Conservation (phyloP, 805 yeast genomes). For the Myxozyma sirexii region DNA sequence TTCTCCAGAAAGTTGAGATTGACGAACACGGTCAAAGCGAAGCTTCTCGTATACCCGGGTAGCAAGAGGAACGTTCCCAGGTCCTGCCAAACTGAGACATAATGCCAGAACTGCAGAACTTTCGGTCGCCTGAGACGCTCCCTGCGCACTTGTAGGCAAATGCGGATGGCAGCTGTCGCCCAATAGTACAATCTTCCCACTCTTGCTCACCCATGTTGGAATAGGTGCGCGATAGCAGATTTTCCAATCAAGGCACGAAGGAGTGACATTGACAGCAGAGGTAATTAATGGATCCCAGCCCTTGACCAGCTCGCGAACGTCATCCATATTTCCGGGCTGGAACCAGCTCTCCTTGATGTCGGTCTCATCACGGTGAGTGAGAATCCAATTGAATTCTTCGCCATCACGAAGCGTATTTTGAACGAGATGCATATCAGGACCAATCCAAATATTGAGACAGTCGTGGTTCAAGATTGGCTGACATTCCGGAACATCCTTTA, state of each 20-base stretch:
- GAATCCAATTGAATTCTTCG: constrained; percentile 11
- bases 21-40: constrained; percentile 7
- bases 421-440: constrained; percentile 11
- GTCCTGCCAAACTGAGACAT: constrained; percentile 1
- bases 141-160: constrained; percentile 6
- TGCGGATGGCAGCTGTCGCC: constrained; percentile 11
- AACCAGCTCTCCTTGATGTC: constrained; percentile 11
- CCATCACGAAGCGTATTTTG: constrained; percentile 9
- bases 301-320: constrained; percentile 4
- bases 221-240: neutral
- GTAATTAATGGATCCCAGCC: constrained; percentile 5
- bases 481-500: constrained; percentile 1
- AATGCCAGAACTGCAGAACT: constrained; percentile 4
- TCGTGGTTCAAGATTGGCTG: constrained; percentile 7
- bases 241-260: constrained; percentile 2
- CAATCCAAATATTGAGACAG: constrained; percentile 7
- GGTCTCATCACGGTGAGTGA: neutral
- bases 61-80: constrained; percentile 6
- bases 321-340: constrained; percentile 7
- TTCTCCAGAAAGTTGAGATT: constrained; percentile 7
- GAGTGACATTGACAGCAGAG: neutral
- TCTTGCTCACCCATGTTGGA: constrained; percentile 9
- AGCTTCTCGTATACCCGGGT: constrained; percentile 7
- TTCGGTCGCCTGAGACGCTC: constrained; percentile 13
- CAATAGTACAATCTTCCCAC: constrained; percentile 1